phyloP scores from a whole-genome alignment of 495 filamentous ascomycete genomes.

The Jackrogersella multiformis region DNA sequence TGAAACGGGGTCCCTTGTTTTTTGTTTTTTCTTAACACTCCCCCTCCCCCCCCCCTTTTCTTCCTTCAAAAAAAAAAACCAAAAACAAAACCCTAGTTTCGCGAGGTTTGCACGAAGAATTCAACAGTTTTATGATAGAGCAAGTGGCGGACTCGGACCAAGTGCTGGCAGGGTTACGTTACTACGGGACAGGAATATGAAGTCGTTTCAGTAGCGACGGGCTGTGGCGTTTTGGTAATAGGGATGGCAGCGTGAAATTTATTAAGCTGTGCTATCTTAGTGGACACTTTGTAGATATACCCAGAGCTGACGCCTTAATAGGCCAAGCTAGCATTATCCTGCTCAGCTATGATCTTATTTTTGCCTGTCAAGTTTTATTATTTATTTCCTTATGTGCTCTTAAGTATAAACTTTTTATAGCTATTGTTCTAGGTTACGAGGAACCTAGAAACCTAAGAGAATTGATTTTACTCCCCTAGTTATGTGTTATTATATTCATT shows the following conservation, averaged over 20 bases:
- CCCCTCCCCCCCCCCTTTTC: too few species aligned
- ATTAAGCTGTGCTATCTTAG: constrained; percentile 12
- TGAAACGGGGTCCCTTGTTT: constrained; percentile 12
- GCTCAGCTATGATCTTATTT: constrained; percentile 9
- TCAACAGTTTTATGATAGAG: constrained; percentile 40
- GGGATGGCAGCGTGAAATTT: constrained; percentile 20
- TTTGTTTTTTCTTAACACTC: constrained; percentile 25
- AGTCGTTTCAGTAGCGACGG: constrained; percentile 44
- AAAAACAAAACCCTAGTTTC: too few species aligned
- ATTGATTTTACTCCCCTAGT: too few species aligned
- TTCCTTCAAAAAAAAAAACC: too few species aligned
- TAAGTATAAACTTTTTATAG: not conserved
- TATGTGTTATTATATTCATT: not conserved
- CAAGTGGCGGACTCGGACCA: constrained; percentile 48
- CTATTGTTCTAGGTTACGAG: too few species aligned
- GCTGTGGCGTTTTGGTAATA: constrained; percentile 38
- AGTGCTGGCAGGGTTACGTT: constrained; percentile 50
- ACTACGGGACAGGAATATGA: constrained; percentile 39
- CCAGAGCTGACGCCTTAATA: constrained; percentile 28
- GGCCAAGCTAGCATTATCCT: constrained; percentile 29
- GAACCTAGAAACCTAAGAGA: too few species aligned
- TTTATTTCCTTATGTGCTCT: not conserved
- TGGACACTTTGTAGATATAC: constrained; percentile 39
- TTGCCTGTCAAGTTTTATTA: not conserved
- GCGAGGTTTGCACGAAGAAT: constrained; percentile 27